Conservation (phyloP, 768 basidiomycete genomes). For the Panellus pusillus region DNA sequence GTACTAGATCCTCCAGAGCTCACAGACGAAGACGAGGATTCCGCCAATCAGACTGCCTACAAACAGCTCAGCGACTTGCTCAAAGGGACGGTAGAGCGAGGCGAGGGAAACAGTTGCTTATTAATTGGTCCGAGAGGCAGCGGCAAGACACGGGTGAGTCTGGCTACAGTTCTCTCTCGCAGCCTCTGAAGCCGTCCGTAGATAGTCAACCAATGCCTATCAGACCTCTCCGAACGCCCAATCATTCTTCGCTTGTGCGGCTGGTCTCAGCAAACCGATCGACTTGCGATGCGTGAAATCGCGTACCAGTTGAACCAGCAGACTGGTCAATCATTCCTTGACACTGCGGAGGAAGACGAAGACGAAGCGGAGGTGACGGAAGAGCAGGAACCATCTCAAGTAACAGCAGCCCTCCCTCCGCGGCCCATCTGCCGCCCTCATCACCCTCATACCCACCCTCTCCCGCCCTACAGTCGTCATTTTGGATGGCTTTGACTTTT, state of each 20-base stretch:
- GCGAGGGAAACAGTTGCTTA: constrained; percentile 93
- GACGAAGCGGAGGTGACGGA: constrained; percentile 29
- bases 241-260: constrained; percentile 85
- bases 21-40: constrained; percentile 32
- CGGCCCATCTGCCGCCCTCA: constrained; percentile 70
- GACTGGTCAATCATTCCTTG: constrained; percentile 61
- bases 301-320: constrained; percentile 80
- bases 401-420: constrained; percentile 46
- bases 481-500: constrained; percentile 92
- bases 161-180: background rate
- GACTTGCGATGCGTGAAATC: constrained; percentile 89
- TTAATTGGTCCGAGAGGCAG: constrained; percentile 82
- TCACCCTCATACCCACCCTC: constrained; percentile 77
- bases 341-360: constrained; percentile 39
- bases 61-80: constrained; percentile 65
- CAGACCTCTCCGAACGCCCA: constrained; percentile 46
- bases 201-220: constrained; percentile 63
- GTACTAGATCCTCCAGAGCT: constrained; percentile 26
- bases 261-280: constrained; percentile 81
- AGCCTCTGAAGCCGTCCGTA: constrained; percentile 28
- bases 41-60: constrained; percentile 53
- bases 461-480: constrained; percentile 79
- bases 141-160: constrained; percentile 77
- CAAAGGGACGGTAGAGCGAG: constrained; percentile 69
- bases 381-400: constrained; percentile 39